Conservation (phyloP, 768 basidiomycete genomes). For the Naganishia friedmannii region DNA sequence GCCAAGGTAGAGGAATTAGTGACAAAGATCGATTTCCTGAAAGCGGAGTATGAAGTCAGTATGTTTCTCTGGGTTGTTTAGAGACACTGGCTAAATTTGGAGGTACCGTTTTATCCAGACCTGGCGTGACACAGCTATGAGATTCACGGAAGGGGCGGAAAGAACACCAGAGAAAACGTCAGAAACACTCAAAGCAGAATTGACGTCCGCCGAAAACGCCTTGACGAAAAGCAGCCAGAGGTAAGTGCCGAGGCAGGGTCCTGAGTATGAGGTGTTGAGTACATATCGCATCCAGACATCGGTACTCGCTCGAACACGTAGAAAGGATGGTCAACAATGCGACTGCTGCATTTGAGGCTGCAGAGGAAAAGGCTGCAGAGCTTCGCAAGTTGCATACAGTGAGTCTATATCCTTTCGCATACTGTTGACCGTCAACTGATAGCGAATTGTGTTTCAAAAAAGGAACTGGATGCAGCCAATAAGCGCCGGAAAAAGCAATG, state of each 20-base stretch:
- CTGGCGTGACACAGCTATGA: slow-evolving; percentile 3
- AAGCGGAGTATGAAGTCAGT: slow-evolving; percentile 1
- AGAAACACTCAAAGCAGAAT: slow-evolving; percentile 1
- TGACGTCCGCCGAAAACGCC: slow-evolving; percentile 4
- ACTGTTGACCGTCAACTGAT: not conserved
- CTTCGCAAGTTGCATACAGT: not conserved
- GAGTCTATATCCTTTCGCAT: not conserved
- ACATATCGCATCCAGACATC: not conserved
- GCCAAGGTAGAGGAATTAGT: not conserved
- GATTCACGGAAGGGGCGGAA: slow-evolving; percentile 4
- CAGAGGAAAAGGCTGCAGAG: not conserved
- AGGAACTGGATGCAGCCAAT: not conserved
- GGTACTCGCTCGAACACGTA: slow-evolving; percentile 7
- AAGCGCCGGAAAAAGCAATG: not conserved
- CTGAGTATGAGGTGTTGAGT: not conserved
- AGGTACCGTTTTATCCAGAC: not conserved
- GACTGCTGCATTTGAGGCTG: not conserved
- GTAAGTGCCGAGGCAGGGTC: not conserved
- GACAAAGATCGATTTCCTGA: not conserved
- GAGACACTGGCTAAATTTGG: not conserved
- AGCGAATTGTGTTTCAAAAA: not conserved
- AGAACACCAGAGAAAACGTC: not conserved
- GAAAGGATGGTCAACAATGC: not conserved
- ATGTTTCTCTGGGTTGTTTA: not conserved
- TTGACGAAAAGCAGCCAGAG: slow-evolving; percentile 10